Percentiles rank a stretch among this genome's conserved stretches.
phyloP scores from a whole-genome alignment of 805 yeast genomes.

The Zygosaccharomyces lentus region DNA sequence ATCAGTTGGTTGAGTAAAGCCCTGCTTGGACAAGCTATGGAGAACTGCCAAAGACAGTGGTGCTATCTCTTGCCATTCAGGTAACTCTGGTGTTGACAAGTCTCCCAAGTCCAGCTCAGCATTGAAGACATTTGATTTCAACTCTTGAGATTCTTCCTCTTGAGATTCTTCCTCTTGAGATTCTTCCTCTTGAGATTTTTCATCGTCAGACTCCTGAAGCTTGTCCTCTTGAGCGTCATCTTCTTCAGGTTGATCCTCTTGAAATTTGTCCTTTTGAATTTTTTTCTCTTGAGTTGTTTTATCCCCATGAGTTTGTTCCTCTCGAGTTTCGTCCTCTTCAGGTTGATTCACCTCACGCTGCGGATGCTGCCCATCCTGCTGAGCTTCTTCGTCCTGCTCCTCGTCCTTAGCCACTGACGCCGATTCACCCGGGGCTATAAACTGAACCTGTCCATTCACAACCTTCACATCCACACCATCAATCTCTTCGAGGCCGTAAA shows the following conservation, averaged over 20 bases:
- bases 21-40: slow-evolving; percentile 55
- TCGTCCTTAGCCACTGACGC: slow-evolving; percentile 12
- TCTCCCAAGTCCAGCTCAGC: slow-evolving; percentile 26
- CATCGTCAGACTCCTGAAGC: slow-evolving; percentile 20
- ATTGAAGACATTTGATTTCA: slow-evolving; percentile 29
- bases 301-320: slow-evolving; percentile 24
- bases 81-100: slow-evolving; percentile 44
- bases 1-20: slow-evolving; percentile 71
- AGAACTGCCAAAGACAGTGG: slow-evolving; percentile 52
- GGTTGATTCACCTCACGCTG: not conserved
- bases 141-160: slow-evolving; percentile 19
- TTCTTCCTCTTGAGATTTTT: slow-evolving; percentile 10
- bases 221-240: slow-evolving; percentile 19
- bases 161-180: slow-evolving; percentile 9
- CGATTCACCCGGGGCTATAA: slow-evolving; percentile 41
- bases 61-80: slow-evolving; percentile 50
- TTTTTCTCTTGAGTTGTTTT: slow-evolving; percentile 28
- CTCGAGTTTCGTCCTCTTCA: slow-evolving; percentile 30
- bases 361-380: slow-evolving; percentile 25
- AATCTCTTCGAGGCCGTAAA: slow-evolving; percentile 88
- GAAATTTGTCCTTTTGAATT: not conserved
- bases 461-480: slow-evolving; percentile 86
- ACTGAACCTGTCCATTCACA: slow-evolving; percentile 62
- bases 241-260: slow-evolving; percentile 17
- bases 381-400: slow-evolving; percentile 22